Evolutionary conservation across 2,329 filamentous ascomycete species (phyloP), one percentile per base, ranked within the genome.

Genomic region (Aspergillus latus): DNA sequence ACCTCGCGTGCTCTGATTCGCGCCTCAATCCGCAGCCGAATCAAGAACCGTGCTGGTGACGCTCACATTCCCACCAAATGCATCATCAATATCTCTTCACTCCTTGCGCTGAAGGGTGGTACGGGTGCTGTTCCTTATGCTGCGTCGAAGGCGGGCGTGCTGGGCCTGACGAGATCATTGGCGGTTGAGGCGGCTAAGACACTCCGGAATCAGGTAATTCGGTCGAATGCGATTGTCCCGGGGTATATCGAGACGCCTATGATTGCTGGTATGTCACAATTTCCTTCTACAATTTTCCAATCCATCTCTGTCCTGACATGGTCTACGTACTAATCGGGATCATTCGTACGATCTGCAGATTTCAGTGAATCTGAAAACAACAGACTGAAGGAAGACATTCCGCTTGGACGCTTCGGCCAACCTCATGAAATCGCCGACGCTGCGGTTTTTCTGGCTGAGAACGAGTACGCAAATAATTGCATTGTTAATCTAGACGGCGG

Each of bases 401-500:
- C 90, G 1, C 68, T 83, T 13, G 75, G 76, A 30, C 85, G 90
- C 30, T 84, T 93, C 60, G 91, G 89, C 13, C 75, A 77, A 34
- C 78, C 82, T 6, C 79, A 83, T 28, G 91, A 96, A 71, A 84
- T 95, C 32, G 90, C 91, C n/a, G 86, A 92, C 67, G 90, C 91
- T 53, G 89, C 88, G 46, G 68, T 88, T 28, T 96, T 95, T 71
- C 80, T 96, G n/a, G 88, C 84, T 30, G 81, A 81, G 46, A 96
- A 94, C 72, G 77, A 83, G 60, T 96, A 93, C 74, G 89, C 90
- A 54, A 93, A 93, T 71, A 95, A 95, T 63, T 94, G 90, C 71
- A 81, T 92, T 49, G 79, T 96, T 51, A 94, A 92, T 71, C 79
- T 96, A 29, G 92, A 96, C 72, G 92, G 92, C 13, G 92, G 92